phyloP scores from a whole-genome alignment of 1,284 basidiomycete genomes.

The Trichosporon ovoides region DNA sequence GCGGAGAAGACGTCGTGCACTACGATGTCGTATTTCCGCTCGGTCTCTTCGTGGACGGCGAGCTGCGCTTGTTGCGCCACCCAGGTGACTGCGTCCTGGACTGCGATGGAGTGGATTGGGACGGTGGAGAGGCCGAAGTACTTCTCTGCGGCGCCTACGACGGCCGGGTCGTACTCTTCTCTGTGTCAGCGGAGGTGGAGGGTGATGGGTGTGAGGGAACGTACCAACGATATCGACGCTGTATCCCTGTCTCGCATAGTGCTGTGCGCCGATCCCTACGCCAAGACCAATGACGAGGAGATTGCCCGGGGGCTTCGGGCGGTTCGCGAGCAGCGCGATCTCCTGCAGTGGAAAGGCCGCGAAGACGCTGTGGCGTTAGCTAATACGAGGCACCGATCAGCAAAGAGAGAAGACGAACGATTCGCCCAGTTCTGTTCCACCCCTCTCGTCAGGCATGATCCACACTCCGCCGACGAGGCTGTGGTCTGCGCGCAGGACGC shows the following conservation, averaged over 20 bases:
- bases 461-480: slow-evolving; percentile 83
- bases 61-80: slow-evolving; percentile 50
- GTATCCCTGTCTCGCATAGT: slow-evolving; percentile 63
- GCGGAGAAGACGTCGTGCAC: slow-evolving; percentile 90
- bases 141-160: slow-evolving; percentile 70
- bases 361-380: slow-evolving; percentile 63
- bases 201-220: no score
- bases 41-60: background rate
- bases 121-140: slow-evolving; percentile 72
- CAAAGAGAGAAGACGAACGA: slow-evolving; percentile 23
- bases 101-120: slow-evolving; percentile 55
- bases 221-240: slow-evolving; percentile 45
- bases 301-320: background rate
- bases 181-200: slow-evolving; percentile 49
- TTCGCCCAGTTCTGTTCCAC: slow-evolving; percentile 52
- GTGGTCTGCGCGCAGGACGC: slow-evolving; percentile 80
- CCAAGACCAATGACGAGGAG: slow-evolving; percentile 67
- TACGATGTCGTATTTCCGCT: slow-evolving; percentile 62
- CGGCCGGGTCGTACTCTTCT: slow-evolving; percentile 82
- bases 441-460: slow-evolving; percentile 34
- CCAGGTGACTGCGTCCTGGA: slow-evolving; percentile 71
- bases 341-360: slow-evolving; percentile 79
- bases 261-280: slow-evolving; percentile 68
- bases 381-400: no score
- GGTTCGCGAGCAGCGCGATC: slow-evolving; percentile 62